These are phyloP conservation scores for Penicillium parvum DNA, from an alignment of 495 filamentous ascomycete species.

Conservation along the genomic window DNA sequence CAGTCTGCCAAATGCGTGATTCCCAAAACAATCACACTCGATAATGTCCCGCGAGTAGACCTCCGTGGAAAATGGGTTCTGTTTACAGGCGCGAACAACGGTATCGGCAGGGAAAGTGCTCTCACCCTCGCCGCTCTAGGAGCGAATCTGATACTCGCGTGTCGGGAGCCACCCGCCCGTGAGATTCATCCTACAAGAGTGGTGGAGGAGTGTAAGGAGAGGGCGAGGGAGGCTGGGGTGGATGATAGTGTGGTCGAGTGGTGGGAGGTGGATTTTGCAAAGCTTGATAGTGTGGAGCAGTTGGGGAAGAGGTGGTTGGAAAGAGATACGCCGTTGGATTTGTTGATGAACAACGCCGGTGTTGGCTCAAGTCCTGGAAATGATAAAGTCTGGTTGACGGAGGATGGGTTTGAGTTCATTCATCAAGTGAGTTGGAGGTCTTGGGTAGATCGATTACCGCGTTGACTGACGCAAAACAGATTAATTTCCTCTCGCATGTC, in stretches of 20 bases:
- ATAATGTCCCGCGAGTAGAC: constrained; percentile 10
- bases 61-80: constrained; percentile 30
- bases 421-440: constrained; percentile 15
- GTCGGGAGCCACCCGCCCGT: constrained; percentile 23
- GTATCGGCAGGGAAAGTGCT: constrained; percentile 31
- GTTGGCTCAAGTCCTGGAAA: constrained; percentile 1
- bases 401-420: constrained; percentile 23
- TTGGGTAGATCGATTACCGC: neutral
- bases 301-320: constrained; percentile 33
- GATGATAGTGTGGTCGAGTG: constrained; percentile 37
- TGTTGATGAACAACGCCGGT: constrained; percentile 28
- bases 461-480: constrained; percentile 2
- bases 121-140: constrained; percentile 20
- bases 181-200: constrained; percentile 19
- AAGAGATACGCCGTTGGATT: constrained; percentile 12
- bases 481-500: constrained; percentile 24
- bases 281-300: constrained; percentile 38
- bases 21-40: too few relatives aligned
- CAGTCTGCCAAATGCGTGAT: too few relatives aligned
- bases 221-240: constrained; percentile 11
- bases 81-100: constrained; percentile 32
- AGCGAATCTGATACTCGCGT: constrained; percentile 29
- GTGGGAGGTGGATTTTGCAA: constrained; percentile 49
- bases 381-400: constrained; percentile 5
- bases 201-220: constrained; percentile 10